Conservation (phyloP, 2,329 filamentous ascomycete species). For the Hymenotorrendiella dingleyae region DNA sequence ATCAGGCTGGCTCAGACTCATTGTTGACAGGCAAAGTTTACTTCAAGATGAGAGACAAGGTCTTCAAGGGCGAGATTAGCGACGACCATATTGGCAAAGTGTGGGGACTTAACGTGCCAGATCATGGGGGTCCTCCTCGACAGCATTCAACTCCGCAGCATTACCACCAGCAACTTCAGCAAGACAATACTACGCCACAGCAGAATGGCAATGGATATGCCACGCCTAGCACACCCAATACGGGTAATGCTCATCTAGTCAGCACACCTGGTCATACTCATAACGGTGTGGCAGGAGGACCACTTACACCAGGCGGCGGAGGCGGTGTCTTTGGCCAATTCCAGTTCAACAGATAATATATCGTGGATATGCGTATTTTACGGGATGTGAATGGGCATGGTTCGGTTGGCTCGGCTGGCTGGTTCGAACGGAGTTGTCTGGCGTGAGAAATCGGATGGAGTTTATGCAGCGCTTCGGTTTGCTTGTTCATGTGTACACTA, state of each 20-base stretch:
- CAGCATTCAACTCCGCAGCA: conserved; percentile 36
- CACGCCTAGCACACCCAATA: conserved; percentile 63
- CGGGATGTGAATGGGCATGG: conserved; percentile 5
- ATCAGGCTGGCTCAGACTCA: conserved; percentile 91
- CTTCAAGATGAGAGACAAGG: conserved; percentile 83
- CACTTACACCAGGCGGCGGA: conserved; percentile 72
- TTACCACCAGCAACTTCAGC: conserved; percentile 35
- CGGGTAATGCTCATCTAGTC: conserved; percentile 48
- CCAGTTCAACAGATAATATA: conserved; percentile 29
- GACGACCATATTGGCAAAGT: conserved; percentile 84
- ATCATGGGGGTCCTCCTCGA: conserved; percentile 40
- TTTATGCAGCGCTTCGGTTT: conserved; percentile 1
- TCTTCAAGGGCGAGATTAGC: conserved; percentile 78
- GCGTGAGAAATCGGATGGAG: no score
- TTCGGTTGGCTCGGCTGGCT: conserved; percentile 6
- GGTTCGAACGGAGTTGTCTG: conserved; percentile 13
- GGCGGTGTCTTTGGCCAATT: conserved; percentile 74
- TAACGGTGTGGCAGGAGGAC: conserved; percentile 52
- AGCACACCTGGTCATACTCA: conserved; percentile 49
- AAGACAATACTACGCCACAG: conserved; percentile 45
- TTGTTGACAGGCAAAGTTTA: conserved; percentile 91
- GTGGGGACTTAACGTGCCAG: conserved; percentile 78
- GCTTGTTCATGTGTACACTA: conserved; percentile 9
- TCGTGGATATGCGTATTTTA: no score
- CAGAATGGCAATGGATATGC: conserved; percentile 48